A percentile compares a stretch with the other conserved stretches of the same genome.
Evolutionary conservation across 2,329 filamentous ascomycete genomes (phyloP).

Genomic region (Phyllosticta paracitricarpa): DNA sequence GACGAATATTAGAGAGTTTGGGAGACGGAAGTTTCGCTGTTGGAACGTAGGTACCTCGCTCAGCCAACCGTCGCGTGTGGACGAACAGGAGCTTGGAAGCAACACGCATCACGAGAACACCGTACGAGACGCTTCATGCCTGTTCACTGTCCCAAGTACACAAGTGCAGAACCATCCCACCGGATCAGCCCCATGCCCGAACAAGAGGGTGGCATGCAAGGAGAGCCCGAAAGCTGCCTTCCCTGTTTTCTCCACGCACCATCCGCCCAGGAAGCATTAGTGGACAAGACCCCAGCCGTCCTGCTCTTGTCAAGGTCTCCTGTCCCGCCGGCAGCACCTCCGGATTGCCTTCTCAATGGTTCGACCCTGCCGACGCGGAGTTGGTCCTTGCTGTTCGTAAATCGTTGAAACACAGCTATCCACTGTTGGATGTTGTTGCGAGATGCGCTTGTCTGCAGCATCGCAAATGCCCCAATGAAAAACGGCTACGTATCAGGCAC

Average conservation of each 20-base stretch:
- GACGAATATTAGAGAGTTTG: background rate
- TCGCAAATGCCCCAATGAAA: background rate
- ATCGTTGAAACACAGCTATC: background rate
- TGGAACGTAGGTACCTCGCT: background rate
- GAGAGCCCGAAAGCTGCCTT: background rate
- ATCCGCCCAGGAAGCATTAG: background rate
- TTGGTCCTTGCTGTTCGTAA: background rate
- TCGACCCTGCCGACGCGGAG: background rate
- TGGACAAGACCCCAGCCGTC: background rate
- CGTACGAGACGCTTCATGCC: background rate
- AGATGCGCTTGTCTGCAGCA: background rate
- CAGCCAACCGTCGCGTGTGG: background rate
- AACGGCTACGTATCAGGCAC: background rate
- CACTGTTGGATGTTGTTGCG: background rate
- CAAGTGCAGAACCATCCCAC: background rate
- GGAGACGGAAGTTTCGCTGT: background rate
- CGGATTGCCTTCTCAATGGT: background rate
- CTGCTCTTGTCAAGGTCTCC: background rate
- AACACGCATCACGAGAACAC: background rate
- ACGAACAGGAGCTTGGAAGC: background rate
- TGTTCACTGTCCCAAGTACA: background rate
- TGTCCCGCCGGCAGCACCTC: background rate
- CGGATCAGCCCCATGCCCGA: background rate
- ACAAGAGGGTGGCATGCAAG: background rate
- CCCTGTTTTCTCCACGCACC: background rate